Percentiles rank a stretch among this genome's conserved stretches.
These are phyloP conservation scores for Pezicula neosporulosa DNA, from an alignment of 2,329 filamentous ascomycete species.

Conservation along the genomic window DNA sequence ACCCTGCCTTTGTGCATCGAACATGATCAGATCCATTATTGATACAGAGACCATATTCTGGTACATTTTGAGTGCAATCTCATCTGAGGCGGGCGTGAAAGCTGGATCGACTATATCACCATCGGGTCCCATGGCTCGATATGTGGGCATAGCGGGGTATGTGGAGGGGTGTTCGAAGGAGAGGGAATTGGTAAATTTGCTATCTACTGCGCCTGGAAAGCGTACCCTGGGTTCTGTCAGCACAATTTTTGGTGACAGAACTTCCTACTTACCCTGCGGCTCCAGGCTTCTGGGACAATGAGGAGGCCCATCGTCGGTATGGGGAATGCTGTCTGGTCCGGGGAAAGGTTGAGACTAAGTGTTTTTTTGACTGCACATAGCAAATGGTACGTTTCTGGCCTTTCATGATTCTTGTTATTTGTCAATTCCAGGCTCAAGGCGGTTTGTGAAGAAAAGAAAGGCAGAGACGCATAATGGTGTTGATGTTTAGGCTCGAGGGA, in stretches of 20 bases:
- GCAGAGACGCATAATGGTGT: no score
- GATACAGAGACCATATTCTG: slow-evolving; percentile 64
- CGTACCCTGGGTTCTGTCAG: slow-evolving; percentile 43
- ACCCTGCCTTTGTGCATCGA: slow-evolving; percentile 85
- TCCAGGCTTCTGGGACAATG: slow-evolving; percentile 23
- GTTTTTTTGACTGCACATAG: no score
- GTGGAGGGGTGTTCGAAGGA: slow-evolving; percentile 72
- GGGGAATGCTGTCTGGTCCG: not conserved
- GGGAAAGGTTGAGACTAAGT: no score
- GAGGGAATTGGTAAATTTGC: slow-evolving; percentile 81
- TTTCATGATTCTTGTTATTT: no score
- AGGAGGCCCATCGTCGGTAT: slow-evolving; percentile 21
- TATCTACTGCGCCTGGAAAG: slow-evolving; percentile 94
- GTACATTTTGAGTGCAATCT: slow-evolving; percentile 27
- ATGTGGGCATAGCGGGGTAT: slow-evolving; percentile 79
- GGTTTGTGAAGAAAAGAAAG: no score
- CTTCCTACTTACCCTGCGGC: slow-evolving; percentile 22
- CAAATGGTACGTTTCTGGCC: no score
- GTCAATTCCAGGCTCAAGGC: no score
- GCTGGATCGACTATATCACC: slow-evolving; percentile 75
- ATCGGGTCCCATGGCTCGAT: slow-evolving; percentile 86
- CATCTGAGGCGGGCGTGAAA: slow-evolving; percentile 48
- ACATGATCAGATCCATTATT: slow-evolving; percentile 97
- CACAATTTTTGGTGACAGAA: not conserved
- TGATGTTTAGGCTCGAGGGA: no score